These are phyloP conservation scores for Psilocybe subaeruginosa DNA, from an alignment of 768 basidiomycete species.

Conservation along the genomic window DNA sequence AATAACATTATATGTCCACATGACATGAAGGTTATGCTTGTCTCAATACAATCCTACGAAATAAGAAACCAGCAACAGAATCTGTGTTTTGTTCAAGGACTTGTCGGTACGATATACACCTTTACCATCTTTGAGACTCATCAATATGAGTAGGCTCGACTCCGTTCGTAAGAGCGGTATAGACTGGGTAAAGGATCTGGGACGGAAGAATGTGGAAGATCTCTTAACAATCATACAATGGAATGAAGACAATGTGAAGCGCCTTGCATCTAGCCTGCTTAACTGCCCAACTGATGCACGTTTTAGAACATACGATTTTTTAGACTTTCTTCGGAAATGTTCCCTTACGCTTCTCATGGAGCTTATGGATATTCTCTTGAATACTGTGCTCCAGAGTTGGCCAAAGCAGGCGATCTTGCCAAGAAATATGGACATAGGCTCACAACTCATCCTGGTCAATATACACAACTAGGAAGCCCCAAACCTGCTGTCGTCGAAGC, in stretches of 20 bases:
- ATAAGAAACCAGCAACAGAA: conserved; percentile 62
- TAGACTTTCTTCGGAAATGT: conserved; percentile 89
- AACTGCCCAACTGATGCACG: not conserved
- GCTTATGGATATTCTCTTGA: conserved; percentile 81
- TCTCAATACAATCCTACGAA: conserved; percentile 81
- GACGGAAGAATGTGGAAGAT: conserved; percentile 74
- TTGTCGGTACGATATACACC: conserved; percentile 43
- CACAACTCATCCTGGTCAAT: conserved; percentile 91
- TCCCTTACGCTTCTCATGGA: conserved; percentile 87
- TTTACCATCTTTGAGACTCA: not conserved
- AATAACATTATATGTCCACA: too few species aligned
- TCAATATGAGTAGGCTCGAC: conserved; percentile 57
- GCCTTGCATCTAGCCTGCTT: not conserved
- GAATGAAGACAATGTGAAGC: conserved; percentile 81
- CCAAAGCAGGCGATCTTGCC: conserved; percentile 65
- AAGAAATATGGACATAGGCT: conserved; percentile 75
- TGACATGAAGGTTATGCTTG: conserved; percentile 68
- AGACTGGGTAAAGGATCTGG: conserved; percentile 83
- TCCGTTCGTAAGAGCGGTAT: conserved; percentile 81
- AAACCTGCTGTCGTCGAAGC: conserved; percentile 73
- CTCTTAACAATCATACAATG: conserved; percentile 79
- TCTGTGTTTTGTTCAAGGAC: conserved; percentile 79
- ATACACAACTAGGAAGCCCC: conserved; percentile 81
- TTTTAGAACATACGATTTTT: conserved; percentile 78
- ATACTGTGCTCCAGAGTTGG: conserved; percentile 63